Evolutionary conservation across 2,329 filamentous ascomycete species (phyloP), one percentile per base, ranked within the genome.

Genomic region (Aspergillus versicolor): DNA sequence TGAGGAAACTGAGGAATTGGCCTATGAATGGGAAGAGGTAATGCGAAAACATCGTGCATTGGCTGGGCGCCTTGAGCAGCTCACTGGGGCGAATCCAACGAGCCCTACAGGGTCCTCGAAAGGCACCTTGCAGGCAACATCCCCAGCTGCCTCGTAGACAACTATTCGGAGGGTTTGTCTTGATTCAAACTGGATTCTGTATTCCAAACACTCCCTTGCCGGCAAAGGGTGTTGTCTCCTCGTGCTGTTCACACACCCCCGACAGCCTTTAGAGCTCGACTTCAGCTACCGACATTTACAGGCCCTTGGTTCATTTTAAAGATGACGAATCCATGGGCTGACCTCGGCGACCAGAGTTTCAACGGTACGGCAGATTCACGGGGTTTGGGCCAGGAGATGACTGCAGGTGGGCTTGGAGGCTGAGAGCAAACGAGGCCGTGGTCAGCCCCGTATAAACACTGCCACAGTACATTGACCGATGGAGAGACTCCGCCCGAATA

Each of bases 1-100:
- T 67, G 70, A 69, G n/a, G 69, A 71, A 78, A 65, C 78, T 66
- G 65, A 79, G 67, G 68, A 70, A 77, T 83, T 60, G 87, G 61
- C 52, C 27, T 72, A 68, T 34, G 75, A 96, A 74, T 97, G 92
- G 92, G 89, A 92, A 38, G 89, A 92, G 58, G 84, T 96, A 34
- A 91, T 96, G 73, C 90, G 89, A 74, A 90, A 93, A 64, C 93
- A 97, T 77, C 86, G 91, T 43, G 82, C 92, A 12, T 81, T 97
- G 67, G 91, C 92, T 17, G 91, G 91, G 9, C 85, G 90, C 38
- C 59, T 77, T 54, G 75, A 77, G 56, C 73, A 76, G 60, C 63
- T 77, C 48, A 77, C 75, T 5, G 65, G 68, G 38, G 63, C 66
- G 17, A 59, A 61, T 52, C 21, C 61, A 40, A 62, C 58, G 4